A percentile compares a stretch with the other conserved stretches of the same genome.
These are phyloP conservation scores for Ophiostoma novo-ulmi DNA, from an alignment of 2,329 filamentous ascomycete genomes.

Conservation along the genomic window DNA sequence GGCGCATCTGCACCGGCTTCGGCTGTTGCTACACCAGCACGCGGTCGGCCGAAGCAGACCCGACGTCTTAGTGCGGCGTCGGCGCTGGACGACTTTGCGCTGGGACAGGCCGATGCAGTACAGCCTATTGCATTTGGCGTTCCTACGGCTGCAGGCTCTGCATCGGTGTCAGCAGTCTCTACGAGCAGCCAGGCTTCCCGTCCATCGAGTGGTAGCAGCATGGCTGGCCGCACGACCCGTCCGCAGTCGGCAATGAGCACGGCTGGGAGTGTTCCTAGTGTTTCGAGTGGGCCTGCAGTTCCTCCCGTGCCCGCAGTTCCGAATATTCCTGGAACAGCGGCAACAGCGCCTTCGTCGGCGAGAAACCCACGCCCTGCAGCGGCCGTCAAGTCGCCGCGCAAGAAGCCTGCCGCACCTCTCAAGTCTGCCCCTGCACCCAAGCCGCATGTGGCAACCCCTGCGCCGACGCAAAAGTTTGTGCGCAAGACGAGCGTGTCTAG, in stretches of 20 bases:
- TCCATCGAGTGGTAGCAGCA: constrained; percentile 31
- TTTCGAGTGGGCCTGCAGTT: not conserved
- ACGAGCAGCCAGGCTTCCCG: constrained; percentile 39
- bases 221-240: constrained; percentile 28
- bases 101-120: constrained; percentile 20
- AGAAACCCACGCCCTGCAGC: constrained; percentile 57
- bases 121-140: constrained; percentile 14
- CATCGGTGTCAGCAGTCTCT: constrained; percentile 1
- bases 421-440: not conserved
- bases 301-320: not conserved
- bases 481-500: constrained; percentile 5
- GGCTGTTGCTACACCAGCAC: constrained; percentile 9
- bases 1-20: constrained; percentile 22
- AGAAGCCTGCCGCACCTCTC: constrained; percentile 9
- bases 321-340: not conserved
- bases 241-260: constrained; percentile 42
- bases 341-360: constrained; percentile 39
- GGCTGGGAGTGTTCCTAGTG: constrained; percentile 30
- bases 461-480: constrained; percentile 16
- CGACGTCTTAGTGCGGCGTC: constrained; percentile 50
- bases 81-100: constrained; percentile 30
- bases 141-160: not conserved
- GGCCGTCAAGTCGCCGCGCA: constrained; percentile 31
- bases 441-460: constrained; percentile 5
- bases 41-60: constrained; percentile 33